Evolutionary conservation across 768 basidiomycete genomes (phyloP).

Genomic region (Rhodotorula kratochvilovae): DNA sequence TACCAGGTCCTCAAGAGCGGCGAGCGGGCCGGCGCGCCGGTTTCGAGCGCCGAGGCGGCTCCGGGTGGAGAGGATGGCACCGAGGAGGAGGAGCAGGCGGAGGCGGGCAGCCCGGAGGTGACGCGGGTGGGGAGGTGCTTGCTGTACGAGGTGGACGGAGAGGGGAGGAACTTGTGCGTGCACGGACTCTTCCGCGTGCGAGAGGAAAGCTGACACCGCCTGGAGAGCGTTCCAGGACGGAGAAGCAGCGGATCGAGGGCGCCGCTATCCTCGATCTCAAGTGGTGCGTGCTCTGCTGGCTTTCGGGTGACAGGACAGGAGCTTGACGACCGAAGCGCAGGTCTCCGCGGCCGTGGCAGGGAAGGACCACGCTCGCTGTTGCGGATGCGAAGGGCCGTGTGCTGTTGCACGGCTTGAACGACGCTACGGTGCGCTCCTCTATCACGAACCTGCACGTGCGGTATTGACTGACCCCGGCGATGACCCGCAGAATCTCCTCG

Average conservation of each 20-base stretch:
- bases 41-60: constrained; percentile 13
- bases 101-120: constrained; percentile 20
- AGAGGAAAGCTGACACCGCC: background rate
- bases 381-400: constrained; percentile 82
- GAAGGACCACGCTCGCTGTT: constrained; percentile 56
- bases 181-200: background rate
- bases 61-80: background rate
- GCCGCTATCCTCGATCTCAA: constrained; percentile 90
- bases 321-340: background rate
- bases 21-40: constrained; percentile 30
- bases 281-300: constrained; percentile 58
- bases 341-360: constrained; percentile 24
- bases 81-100: constrained; percentile 25
- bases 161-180: constrained; percentile 33
- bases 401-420: constrained; percentile 59
- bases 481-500: constrained; percentile 28
- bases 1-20: constrained; percentile 67
- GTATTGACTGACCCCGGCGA: too few relatives aligned
- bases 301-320: constrained; percentile 7
- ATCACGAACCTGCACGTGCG: too few relatives aligned
- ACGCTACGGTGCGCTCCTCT: constrained; percentile 52
- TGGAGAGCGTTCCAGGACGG: constrained; percentile 45
- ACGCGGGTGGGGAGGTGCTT: constrained; percentile 40
- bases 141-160: constrained; percentile 35
- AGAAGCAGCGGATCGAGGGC: constrained; percentile 64